Percentiles rank a stretch among this genome's conserved stretches.
Evolutionary conservation across 2,329 filamentous ascomycete genomes (phyloP).

Genomic region (Calonectria hongkongensis): DNA sequence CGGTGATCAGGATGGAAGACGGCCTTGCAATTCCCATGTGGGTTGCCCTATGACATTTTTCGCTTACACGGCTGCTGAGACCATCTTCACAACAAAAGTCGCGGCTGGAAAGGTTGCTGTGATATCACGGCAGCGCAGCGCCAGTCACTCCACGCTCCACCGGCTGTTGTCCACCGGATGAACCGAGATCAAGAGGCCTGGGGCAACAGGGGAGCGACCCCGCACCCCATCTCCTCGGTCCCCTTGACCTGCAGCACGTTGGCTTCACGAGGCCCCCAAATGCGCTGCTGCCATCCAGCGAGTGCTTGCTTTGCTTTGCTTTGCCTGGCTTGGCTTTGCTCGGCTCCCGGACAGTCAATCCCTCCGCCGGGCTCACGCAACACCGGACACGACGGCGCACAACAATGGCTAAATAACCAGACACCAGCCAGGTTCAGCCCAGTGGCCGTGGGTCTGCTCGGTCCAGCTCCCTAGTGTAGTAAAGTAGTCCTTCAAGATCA

Average conservation of each 20-base stretch:
- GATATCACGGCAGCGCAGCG: neutral
- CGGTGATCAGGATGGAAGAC: neutral
- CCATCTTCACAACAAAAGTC: neutral
- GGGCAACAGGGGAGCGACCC: conserved; percentile 35
- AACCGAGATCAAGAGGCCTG: conserved; percentile 32
- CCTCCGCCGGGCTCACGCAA: conserved; percentile 1
- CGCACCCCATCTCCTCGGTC: conserved; percentile 35
- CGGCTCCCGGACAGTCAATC: neutral
- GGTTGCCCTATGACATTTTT: conserved; percentile 6
- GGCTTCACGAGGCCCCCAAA: neutral
- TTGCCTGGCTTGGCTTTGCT: conserved; percentile 3
- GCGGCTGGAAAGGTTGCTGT: neutral
- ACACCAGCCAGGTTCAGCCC: neutral
- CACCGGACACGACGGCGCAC: neutral
- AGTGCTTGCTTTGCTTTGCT: neutral
- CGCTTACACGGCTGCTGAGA: conserved; percentile 1
- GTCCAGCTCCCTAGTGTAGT: conserved; percentile 24
- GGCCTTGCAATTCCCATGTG: neutral
- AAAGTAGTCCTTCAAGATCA: conserved; percentile 32
- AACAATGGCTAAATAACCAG: conserved; percentile 10
- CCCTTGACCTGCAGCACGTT: conserved; percentile 21
- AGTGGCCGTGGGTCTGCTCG: conserved; percentile 26
- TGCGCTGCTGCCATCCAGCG: neutral
- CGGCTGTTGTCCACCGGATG: conserved; percentile 16
- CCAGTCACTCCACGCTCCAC: neutral